These are phyloP conservation scores for Adansonia madagascariensis DNA, from an alignment of 441 rosid species.

Conservation along the genomic window DNA sequence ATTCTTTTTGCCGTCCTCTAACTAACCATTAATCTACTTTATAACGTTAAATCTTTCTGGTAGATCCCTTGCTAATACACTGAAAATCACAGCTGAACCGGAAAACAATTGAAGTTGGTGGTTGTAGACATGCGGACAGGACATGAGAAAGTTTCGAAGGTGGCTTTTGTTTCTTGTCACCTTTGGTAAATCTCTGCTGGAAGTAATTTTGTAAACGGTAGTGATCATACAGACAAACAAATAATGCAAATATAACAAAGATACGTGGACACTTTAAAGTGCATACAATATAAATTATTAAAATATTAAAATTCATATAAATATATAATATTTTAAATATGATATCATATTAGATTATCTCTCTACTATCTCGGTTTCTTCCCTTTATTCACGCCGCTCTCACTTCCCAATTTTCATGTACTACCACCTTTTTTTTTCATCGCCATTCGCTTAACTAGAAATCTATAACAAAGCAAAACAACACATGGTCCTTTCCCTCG, in stretches of 20 bases:
- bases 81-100: background rate
- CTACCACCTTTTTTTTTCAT: background rate
- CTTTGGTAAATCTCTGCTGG: no score
- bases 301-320: no score
- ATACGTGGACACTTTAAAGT: no score
- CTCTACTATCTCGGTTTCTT: conserved; percentile 13
- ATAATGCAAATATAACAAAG: no score
- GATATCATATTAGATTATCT: no score
- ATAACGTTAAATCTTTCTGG: background rate
- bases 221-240: no score
- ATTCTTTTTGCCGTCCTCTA: background rate
- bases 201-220: no score
- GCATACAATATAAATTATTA: no score
- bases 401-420: conserved; percentile 29
- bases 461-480: background rate
- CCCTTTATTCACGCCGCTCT: conserved; percentile 63
- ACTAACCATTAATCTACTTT: background rate
- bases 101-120: conserved; percentile 27
- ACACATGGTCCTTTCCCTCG: no score
- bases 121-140: conserved; percentile 25
- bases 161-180: conserved; percentile 29
- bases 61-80: background rate
- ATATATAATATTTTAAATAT: no score
- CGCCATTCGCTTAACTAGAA: background rate
- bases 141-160: conserved; percentile 38